Percentiles rank a stretch among this genome's conserved stretches.
Evolutionary conservation across 768 basidiomycete species (phyloP).

Genomic region (Trametes elegans): DNA sequence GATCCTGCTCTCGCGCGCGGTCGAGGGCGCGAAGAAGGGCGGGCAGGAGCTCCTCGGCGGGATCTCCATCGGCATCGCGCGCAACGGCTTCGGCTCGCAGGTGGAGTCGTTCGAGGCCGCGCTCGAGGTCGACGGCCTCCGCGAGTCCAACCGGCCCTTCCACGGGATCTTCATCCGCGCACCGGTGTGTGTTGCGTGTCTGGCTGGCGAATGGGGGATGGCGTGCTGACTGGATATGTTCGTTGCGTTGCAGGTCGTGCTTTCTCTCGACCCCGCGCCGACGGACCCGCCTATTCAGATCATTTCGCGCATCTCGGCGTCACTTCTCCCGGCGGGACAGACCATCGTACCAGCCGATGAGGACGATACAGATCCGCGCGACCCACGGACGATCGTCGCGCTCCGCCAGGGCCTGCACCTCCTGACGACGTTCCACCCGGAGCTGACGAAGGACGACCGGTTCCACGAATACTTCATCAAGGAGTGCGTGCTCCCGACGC

Average conservation of each 20-base stretch:
- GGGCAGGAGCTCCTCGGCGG: constrained; percentile 86
- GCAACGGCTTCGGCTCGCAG: constrained; percentile 95
- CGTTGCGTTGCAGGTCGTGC: constrained; percentile 52
- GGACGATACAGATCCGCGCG: constrained; percentile 45
- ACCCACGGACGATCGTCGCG: constrained; percentile 75
- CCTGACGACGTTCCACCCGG: constrained; percentile 92
- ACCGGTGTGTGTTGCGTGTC: no score
- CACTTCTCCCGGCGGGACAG: constrained; percentile 44
- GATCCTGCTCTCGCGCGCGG: constrained; percentile 74
- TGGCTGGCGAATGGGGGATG: no score
- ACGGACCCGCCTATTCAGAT: constrained; percentile 62
- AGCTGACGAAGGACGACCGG: constrained; percentile 80
- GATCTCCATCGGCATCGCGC: constrained; percentile 72
- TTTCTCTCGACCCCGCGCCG: constrained; percentile 44
- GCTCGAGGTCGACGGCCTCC: constrained; percentile 61
- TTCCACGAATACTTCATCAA: constrained; percentile 91
- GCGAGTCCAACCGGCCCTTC: constrained; percentile 60
- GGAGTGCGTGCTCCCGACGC: constrained; percentile 53
- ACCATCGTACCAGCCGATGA: constrained; percentile 38
- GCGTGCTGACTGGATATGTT: background rate
- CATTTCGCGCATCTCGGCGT: constrained; percentile 64
- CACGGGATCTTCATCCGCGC: constrained; percentile 92
- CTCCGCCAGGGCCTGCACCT: constrained; percentile 81
- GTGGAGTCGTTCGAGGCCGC: constrained; percentile 89
- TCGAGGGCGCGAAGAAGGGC: constrained; percentile 78